Conservation (phyloP, 2,329 filamentous ascomycete species). For the Exophiala oligosperma region DNA sequence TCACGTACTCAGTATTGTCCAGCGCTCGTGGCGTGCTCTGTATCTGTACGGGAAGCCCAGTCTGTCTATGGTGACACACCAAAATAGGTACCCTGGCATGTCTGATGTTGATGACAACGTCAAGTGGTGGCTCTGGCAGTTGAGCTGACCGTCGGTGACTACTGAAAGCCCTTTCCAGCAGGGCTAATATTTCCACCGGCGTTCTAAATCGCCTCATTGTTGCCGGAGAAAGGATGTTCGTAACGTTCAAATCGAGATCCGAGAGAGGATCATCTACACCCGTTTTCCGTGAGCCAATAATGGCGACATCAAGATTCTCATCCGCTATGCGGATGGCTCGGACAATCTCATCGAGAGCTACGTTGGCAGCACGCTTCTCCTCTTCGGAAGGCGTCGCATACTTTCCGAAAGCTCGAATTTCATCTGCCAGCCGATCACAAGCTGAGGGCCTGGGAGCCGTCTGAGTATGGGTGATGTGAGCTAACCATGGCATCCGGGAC, state of each 20-base stretch:
- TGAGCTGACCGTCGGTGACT: constrained; percentile 2
- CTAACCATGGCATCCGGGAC: constrained; percentile 20
- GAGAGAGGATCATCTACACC: constrained; percentile 55
- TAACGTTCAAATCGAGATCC: constrained; percentile 52
- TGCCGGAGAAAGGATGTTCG: constrained; percentile 3
- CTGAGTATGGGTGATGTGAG: neutral
- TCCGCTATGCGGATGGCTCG: constrained; percentile 32
- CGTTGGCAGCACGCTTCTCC: constrained; percentile 40
- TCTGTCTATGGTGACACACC: constrained; percentile 43
- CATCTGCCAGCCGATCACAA: constrained; percentile 39
- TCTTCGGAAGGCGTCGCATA: constrained; percentile 45
- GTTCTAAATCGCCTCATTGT: constrained; percentile 6
- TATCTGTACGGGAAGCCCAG: constrained; percentile 55
- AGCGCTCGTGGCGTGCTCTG: constrained; percentile 46
- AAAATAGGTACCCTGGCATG: constrained; percentile 36
- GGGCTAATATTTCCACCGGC: constrained; percentile 9
- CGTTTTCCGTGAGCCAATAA: constrained; percentile 56
- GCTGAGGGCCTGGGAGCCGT: constrained; percentile 2
- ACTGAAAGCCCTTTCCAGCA: constrained; percentile 12
- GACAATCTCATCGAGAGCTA: constrained; percentile 33
- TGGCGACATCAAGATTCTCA: constrained; percentile 36
- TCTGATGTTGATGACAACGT: constrained; percentile 14
- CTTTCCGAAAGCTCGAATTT: constrained; percentile 47
- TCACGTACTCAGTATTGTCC: constrained; percentile 44
- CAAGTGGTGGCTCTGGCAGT: constrained; percentile 7